Base-by-base conservation (phyloP, 345 rosid species). In the Firmiana major region DNA sequence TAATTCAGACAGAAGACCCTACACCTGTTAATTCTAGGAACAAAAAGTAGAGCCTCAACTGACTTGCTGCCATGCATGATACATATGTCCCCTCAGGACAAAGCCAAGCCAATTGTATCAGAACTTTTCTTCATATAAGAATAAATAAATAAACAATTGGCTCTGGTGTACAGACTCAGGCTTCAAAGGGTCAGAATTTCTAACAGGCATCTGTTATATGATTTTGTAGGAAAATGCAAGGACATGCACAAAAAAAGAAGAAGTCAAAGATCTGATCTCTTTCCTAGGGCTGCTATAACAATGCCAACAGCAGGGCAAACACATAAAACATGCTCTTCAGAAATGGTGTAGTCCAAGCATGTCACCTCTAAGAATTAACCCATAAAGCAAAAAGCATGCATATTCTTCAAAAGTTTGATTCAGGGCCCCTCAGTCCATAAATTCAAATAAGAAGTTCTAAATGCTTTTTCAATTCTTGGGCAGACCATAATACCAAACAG, bases 251-350 rank as follows among this genome's bases (percentile, higher is more conserved):
- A 21, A 55, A 55, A 9, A 40, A n/a, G n/a, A 5, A 36, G 36
- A 28, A 28, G 40, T 45, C 54, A 45, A 1, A 46, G 9, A 43
- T 22, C 36, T 11, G 36, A 62, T 28, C n/a, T 22, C 24, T 67
- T 46, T 69, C 26, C 40, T 1, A 46, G 40, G 73, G 55, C n/a
- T 69, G 73, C 73, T 69, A 46, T 46, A 69, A 68, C 57, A 68
- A 13, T 34, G 28, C 7, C 65, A 62, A 28, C 34, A 60, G 65
- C 36, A 26, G n/a, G 6, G 38, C 7, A 28, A 34, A 62, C 12
- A 13, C 49, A 64, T 38, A n/a, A 34, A 17, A 2, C 28, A 68
- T 46, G 19, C 36, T 62, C 40, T 5, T 57, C 40, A 62, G 36
- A 62, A 15, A 13, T 2, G 6, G 65, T 62, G 65, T 28, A 60